Evolutionary conservation across 768 basidiomycete genomes (phyloP).

Genomic region (Tricholoma sp.): DNA sequence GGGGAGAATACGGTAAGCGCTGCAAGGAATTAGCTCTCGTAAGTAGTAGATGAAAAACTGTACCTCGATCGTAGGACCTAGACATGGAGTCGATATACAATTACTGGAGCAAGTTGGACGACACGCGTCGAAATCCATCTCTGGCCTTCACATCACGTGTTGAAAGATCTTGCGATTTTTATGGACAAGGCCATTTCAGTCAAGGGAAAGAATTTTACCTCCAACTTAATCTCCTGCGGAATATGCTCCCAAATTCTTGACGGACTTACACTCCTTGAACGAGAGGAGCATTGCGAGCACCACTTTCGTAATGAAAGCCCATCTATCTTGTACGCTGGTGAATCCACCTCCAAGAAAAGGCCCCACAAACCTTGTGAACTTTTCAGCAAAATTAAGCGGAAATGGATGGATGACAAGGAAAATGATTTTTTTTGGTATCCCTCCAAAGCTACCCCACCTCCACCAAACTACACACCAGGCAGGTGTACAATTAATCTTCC

Average conservation of each 20-base stretch:
- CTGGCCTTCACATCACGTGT: slow-evolving; percentile 18
- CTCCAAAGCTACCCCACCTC: slow-evolving; percentile 35
- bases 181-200: not conserved
- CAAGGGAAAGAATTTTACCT: not conserved
- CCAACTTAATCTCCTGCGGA: slow-evolving; percentile 34
- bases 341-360: not conserved
- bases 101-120: slow-evolving; percentile 15
- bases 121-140: slow-evolving; percentile 44
- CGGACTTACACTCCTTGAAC: slow-evolving; percentile 29
- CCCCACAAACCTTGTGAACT: not conserved
- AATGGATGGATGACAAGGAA: slow-evolving; percentile 9
- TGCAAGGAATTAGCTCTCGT: slow-evolving; percentile 22
- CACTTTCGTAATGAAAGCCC: slow-evolving; percentile 33
- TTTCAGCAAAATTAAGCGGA: not conserved
- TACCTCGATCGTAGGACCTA: slow-evolving; percentile 97
- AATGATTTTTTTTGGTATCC: slow-evolving; percentile 65
- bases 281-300: slow-evolving; percentile 49
- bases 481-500: not conserved
- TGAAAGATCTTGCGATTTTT: not conserved
- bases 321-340: not conserved
- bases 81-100: slow-evolving; percentile 51
- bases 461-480: slow-evolving; percentile 62
- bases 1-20: slow-evolving; percentile 98
- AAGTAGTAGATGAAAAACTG: slow-evolving; percentile 10
- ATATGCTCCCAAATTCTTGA: slow-evolving; percentile 44